phyloP scores from a whole-genome alignment of 176 grass and related monocot species.

The Triticum timopheevii region DNA sequence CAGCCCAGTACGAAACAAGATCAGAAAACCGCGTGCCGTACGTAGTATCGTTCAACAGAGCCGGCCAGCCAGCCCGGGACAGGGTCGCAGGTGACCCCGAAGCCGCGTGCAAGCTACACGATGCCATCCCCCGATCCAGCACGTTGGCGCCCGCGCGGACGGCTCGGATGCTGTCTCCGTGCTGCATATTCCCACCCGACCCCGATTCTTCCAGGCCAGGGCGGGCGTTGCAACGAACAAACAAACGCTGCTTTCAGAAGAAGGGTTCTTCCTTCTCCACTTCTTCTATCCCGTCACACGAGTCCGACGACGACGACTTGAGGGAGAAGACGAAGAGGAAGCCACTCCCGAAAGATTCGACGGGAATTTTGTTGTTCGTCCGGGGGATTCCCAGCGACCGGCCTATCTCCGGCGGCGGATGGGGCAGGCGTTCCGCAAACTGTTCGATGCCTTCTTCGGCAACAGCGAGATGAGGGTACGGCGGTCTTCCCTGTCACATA shows the following conservation, averaged over 20 bases:
- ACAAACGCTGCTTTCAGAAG: background rate
- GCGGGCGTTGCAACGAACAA: background rate
- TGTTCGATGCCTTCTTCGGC: conserved; percentile 83
- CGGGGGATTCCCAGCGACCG: background rate
- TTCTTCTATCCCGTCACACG: background rate
- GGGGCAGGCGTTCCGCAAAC: conserved; percentile 85
- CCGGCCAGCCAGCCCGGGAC: background rate
- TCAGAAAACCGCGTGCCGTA: background rate
- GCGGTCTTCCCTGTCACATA: background rate
- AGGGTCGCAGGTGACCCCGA: background rate
- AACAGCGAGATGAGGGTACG: conserved; percentile 78
- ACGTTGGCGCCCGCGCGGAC: background rate
- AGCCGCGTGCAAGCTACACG: conserved; percentile 43
- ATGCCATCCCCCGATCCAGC: conserved; percentile 23
- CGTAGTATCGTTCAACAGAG: background rate
- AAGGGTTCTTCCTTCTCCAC: background rate
- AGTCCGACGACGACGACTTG: conserved; percentile 11
- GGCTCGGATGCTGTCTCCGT: background rate
- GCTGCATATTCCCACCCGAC: background rate
- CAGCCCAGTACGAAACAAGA: background rate
- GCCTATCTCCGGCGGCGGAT: conserved; percentile 13
- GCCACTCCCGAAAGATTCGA: background rate
- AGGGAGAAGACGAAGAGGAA: conserved; percentile 8
- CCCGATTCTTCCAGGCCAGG: conserved; percentile 7
- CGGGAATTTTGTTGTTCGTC: background rate